Percentiles rank a stretch among this genome's conserved stretches.
Evolutionary conservation across 2,329 filamentous ascomycete species (phyloP).

Genomic region (Metarhizium robertsii): DNA sequence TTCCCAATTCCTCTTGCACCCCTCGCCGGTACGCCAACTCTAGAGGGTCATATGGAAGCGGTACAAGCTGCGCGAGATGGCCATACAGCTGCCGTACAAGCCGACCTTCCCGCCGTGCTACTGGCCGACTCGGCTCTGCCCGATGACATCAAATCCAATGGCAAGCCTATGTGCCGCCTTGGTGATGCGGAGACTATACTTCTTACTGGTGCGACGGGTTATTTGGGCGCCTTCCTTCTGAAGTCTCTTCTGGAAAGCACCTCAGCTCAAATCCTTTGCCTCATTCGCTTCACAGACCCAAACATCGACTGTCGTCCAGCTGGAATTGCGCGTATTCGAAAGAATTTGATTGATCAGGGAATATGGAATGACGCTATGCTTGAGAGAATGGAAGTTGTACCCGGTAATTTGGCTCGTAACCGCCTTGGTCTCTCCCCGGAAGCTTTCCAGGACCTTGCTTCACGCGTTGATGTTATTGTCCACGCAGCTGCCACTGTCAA

Average conservation of each 20-base stretch:
- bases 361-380: constrained; percentile 70
- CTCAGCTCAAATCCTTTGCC: constrained; percentile 59
- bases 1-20: constrained; percentile 64
- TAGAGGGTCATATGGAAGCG: constrained; percentile 63
- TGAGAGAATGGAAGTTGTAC: constrained; percentile 67
- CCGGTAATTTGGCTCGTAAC: constrained; percentile 61
- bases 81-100: constrained; percentile 64
- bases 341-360: constrained; percentile 68
- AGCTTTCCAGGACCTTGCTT: constrained; percentile 54
- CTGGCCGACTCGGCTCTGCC: constrained; percentile 58
- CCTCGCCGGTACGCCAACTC: constrained; percentile 61
- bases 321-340: constrained; percentile 63
- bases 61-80: constrained; percentile 64
- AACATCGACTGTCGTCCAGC: constrained; percentile 53
- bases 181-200: constrained; percentile 60
- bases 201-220: constrained; percentile 67
- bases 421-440: constrained; percentile 59
- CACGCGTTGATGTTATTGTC: constrained; percentile 61
- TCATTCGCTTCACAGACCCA: constrained; percentile 64
- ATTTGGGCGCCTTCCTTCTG: constrained; percentile 66
- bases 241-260: constrained; percentile 59
- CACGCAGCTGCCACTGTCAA: constrained; percentile 74
- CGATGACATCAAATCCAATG: constrained; percentile 54
- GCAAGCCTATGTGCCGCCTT: constrained; percentile 45
- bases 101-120: constrained; percentile 62